These are phyloP conservation scores for Moesziomyces antarcticus DNA, from an alignment of 1,284 basidiomycete species.

Conservation along the genomic window DNA sequence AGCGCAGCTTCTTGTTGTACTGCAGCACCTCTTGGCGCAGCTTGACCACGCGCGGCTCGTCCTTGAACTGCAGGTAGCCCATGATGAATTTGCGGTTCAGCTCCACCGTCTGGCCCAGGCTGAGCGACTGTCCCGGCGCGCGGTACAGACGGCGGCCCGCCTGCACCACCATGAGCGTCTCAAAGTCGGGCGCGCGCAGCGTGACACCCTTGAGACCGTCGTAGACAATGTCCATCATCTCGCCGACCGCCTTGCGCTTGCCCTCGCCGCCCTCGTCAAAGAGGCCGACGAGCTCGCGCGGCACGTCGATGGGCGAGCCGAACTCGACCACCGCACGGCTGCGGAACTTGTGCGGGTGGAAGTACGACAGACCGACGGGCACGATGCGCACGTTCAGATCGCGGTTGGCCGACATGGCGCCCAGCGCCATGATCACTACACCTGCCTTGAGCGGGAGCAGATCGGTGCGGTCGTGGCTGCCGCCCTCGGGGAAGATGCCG, in stretches of 20 bases:
- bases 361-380: constrained; percentile 67
- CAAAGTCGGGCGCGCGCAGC: constrained; percentile 93
- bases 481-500: constrained; percentile 67
- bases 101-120: constrained; percentile 95
- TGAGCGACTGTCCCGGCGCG: constrained; percentile 92
- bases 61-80: constrained; percentile 90
- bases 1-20: constrained; percentile 90
- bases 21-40: constrained; percentile 86
- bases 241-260: constrained; percentile 90
- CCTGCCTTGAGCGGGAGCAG: constrained; percentile 67
- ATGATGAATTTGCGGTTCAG: constrained; percentile 93
- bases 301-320: constrained; percentile 89
- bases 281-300: constrained; percentile 83
- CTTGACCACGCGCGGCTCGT: constrained; percentile 88
- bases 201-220: constrained; percentile 98
- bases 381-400: constrained; percentile 65
- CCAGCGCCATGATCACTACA: constrained; percentile 68
- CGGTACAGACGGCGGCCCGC: constrained; percentile 93
- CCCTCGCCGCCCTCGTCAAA: constrained; percentile 89
- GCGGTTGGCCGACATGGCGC: constrained; percentile 67
- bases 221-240: constrained; percentile 91
- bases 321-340: constrained; percentile 86
- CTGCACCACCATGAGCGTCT: constrained; percentile 98
- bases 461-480: constrained; percentile 67
- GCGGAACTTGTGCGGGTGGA: constrained; percentile 68